These are phyloP conservation scores for Leishmania braziliensis DNA, from an alignment of 208 protist genomes.

Conservation along the genomic window DNA sequence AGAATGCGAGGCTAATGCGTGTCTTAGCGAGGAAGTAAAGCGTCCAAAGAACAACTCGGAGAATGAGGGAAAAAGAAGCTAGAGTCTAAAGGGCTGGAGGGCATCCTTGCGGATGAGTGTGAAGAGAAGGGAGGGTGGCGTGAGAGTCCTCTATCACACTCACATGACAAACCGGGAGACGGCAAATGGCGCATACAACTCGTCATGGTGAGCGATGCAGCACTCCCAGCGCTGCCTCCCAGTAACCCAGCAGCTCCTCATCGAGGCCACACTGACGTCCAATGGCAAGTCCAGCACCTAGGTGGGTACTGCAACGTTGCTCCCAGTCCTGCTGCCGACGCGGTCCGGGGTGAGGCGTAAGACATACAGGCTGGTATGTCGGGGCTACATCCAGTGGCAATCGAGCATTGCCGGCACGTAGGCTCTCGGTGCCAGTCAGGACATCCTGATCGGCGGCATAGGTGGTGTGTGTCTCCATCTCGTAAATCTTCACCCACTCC, in stretches of 20 bases:
- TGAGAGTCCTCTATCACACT: not conserved
- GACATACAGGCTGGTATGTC: constrained; percentile 38
- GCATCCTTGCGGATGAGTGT: not conserved
- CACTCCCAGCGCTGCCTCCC: constrained; percentile 29
- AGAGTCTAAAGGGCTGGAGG: too few species aligned
- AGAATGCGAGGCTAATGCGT: not conserved
- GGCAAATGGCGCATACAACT: not conserved
- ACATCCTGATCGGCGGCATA: constrained; percentile 21
- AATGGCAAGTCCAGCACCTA: constrained; percentile 32
- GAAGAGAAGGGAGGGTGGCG: not conserved
- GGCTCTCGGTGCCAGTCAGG: not conserved
- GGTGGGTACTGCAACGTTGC: constrained; percentile 4
- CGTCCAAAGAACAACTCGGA: too few species aligned
- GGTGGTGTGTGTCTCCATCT: constrained; percentile 42
- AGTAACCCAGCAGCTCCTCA: constrained; percentile 31
- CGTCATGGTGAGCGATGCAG: constrained; percentile 13
- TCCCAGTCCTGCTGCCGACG: constrained; percentile 25
- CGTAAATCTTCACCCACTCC: constrained; percentile 43
- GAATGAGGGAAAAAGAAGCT: not conserved
- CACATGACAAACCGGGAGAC: not conserved
- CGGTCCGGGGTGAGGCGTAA: constrained; percentile 25
- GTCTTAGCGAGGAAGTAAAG: not conserved
- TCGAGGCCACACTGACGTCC: constrained; percentile 40
- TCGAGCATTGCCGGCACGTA: not conserved
- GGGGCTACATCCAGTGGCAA: constrained; percentile 36